phyloP scores from a whole-genome alignment of 2,329 filamentous ascomycete genomes.

The Achaetomium macrosporum region DNA sequence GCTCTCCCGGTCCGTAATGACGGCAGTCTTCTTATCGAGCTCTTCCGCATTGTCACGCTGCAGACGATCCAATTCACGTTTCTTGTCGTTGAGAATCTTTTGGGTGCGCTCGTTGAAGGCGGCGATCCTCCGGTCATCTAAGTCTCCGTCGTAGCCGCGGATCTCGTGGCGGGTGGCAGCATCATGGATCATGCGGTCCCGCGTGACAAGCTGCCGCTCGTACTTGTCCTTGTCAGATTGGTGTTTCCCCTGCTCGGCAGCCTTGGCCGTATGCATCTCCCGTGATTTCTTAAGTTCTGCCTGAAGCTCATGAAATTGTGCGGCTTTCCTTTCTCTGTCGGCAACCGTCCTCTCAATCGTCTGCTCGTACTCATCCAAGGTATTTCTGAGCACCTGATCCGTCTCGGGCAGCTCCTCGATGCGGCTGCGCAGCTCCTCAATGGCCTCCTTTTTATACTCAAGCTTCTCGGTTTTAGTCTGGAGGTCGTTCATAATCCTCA shows the following conservation, averaged over 20 bases:
- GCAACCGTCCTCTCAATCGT: constrained; percentile 60
- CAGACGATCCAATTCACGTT: constrained; percentile 66
- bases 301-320: constrained; percentile 61
- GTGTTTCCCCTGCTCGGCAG: constrained; percentile 66
- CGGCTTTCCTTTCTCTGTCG: constrained; percentile 57
- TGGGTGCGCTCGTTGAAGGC: constrained; percentile 74
- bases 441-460: constrained; percentile 61
- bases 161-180: constrained; percentile 72
- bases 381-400: constrained; percentile 66
- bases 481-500: constrained; percentile 68
- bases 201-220: constrained; percentile 68
- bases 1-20: constrained; percentile 68
- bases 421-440: constrained; percentile 63
- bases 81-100: constrained; percentile 72
- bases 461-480: constrained; percentile 71
- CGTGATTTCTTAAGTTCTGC: constrained; percentile 40
- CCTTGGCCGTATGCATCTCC: constrained; percentile 44
- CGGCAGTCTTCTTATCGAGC: constrained; percentile 63
- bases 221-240: constrained; percentile 84
- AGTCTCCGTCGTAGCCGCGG: constrained; percentile 73
- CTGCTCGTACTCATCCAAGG: constrained; percentile 71
- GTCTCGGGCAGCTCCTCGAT: constrained; percentile 73
- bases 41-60: constrained; percentile 70
- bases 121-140: constrained; percentile 66
- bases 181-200: constrained; percentile 69